A percentile compares a stretch with the other conserved stretches of the same genome.
These are phyloP conservation scores for Hygrophorus russula DNA, from an alignment of 768 basidiomycete genomes.

Conservation along the genomic window DNA sequence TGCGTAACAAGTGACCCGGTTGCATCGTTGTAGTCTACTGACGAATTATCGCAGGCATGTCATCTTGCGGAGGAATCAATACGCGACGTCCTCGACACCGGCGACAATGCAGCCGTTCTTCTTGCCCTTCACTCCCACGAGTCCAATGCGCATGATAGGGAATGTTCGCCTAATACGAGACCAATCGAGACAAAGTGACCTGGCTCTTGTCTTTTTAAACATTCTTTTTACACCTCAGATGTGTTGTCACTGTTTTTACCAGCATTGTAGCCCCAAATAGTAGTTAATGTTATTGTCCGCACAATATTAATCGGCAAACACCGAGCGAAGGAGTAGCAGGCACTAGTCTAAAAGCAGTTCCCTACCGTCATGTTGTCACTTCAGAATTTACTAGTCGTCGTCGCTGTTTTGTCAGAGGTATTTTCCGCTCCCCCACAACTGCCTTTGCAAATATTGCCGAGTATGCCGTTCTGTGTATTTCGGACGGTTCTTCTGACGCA, in stretches of 20 bases:
- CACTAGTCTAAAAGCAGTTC: no score
- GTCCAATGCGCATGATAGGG: constrained; percentile 20
- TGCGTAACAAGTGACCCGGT: constrained; percentile 13
- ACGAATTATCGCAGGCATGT: constrained; percentile 36
- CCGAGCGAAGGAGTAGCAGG: no score
- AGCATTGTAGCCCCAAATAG: not conserved
- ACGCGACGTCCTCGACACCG: constrained; percentile 52
- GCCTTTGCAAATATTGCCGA: constrained; percentile 18
- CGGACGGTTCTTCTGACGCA: not conserved
- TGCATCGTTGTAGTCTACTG: not conserved
- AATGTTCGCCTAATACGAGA: constrained; percentile 21
- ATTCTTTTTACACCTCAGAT: not conserved
- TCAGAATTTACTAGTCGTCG: not conserved
- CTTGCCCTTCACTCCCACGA: constrained; percentile 47
- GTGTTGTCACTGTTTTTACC: not conserved
- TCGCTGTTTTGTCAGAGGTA: constrained; percentile 9
- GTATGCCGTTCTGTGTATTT: constrained; percentile 13
- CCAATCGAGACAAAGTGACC: constrained; percentile 34
- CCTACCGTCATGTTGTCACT: not conserved
- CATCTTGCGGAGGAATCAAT: constrained; percentile 43
- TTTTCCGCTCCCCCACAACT: constrained; percentile 29
- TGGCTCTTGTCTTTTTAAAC: constrained; percentile 7
- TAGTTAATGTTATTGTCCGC: not conserved
- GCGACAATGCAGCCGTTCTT: constrained; percentile 54
- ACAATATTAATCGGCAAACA: not conserved